phyloP scores from a whole-genome alignment of 331 rosid species.

The Spiraea crenata region DNA sequence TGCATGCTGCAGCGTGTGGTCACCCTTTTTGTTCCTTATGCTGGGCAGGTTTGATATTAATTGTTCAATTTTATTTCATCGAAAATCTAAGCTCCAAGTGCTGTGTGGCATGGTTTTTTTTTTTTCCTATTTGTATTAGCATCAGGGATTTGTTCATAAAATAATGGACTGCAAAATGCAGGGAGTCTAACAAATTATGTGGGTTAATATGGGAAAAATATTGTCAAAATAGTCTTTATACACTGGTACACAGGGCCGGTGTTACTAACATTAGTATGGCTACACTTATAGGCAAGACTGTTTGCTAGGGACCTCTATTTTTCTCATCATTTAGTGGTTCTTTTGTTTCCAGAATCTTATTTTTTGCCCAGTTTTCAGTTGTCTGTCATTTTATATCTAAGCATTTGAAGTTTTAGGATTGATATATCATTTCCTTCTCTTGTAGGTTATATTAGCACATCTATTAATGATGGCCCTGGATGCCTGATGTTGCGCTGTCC shows the following conservation, averaged over 20 bases:
- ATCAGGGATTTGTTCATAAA: background rate
- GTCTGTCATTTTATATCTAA: background rate
- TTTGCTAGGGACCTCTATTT: background rate
- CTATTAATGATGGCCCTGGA: slow-evolving; percentile 95
- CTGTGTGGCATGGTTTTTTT: background rate
- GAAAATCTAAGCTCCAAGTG: background rate
- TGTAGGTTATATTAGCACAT: slow-evolving; percentile 68
- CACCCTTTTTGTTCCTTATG: slow-evolving; percentile 56
- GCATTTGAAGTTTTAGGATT: background rate
- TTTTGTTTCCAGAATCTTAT: background rate
- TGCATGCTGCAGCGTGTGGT: slow-evolving; percentile 47
- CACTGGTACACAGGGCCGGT: background rate
- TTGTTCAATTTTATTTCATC: background rate
- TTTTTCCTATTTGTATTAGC: background rate
- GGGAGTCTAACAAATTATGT: background rate
- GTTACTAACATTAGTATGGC: background rate
- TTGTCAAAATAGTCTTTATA: background rate
- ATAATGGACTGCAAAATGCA: background rate
- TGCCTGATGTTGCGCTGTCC: slow-evolving; percentile 92
- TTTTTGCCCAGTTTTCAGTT: background rate
- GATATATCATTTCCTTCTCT: background rate
- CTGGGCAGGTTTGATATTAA: slow-evolving; percentile 40
- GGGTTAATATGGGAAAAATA: background rate
- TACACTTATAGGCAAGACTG: background rate
- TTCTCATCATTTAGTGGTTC: background rate